Evolutionary conservation across 1,284 basidiomycete genomes (phyloP).

Genomic region (Cutaneotrichosporon sp.): DNA sequence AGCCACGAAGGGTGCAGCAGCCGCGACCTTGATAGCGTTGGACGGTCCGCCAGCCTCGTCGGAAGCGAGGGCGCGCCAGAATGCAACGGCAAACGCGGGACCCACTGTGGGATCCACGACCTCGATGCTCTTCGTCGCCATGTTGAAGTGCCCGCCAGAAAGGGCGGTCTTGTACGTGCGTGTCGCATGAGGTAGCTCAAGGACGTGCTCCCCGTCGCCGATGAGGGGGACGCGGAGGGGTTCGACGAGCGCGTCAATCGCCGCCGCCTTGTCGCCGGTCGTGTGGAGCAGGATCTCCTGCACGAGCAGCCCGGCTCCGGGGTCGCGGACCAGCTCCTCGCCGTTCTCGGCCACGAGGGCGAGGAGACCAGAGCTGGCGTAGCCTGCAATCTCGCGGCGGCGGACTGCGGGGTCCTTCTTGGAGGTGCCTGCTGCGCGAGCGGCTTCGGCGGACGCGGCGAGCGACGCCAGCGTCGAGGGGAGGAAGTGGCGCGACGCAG

Average conservation of each 20-base stretch:
- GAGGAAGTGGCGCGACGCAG: slow-evolving; percentile 72
- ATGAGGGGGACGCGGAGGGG: slow-evolving; percentile 59
- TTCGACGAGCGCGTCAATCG: slow-evolving; percentile 58
- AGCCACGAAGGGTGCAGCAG: slow-evolving; percentile 69
- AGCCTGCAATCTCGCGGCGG: slow-evolving; percentile 62
- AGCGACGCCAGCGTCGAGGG: slow-evolving; percentile 65
- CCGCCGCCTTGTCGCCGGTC: slow-evolving; percentile 68
- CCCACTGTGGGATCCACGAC: slow-evolving; percentile 57
- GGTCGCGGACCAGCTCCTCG: slow-evolving; percentile 60
- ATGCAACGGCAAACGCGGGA: slow-evolving; percentile 55
- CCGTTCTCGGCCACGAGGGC: slow-evolving; percentile 61
- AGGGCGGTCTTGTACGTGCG: slow-evolving; percentile 78
- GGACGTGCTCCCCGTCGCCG: slow-evolving; percentile 55
- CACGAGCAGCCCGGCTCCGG: slow-evolving; percentile 69
- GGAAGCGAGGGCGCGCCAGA: slow-evolving; percentile 55
- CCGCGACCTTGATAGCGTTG: slow-evolving; percentile 57
- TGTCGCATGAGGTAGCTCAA: slow-evolving; percentile 72
- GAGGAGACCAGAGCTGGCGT: slow-evolving; percentile 66
- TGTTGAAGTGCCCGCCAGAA: slow-evolving; percentile 81
- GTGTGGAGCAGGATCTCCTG: slow-evolving; percentile 74
- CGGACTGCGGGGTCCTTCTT: slow-evolving; percentile 67
- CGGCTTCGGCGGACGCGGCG: slow-evolving; percentile 60
- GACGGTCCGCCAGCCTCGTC: slow-evolving; percentile 40
- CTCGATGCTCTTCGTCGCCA: slow-evolving; percentile 56
- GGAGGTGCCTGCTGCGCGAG: slow-evolving; percentile 56